phyloP scores from a whole-genome alignment of 768 basidiomycete species.

The Suillus weaverae region DNA sequence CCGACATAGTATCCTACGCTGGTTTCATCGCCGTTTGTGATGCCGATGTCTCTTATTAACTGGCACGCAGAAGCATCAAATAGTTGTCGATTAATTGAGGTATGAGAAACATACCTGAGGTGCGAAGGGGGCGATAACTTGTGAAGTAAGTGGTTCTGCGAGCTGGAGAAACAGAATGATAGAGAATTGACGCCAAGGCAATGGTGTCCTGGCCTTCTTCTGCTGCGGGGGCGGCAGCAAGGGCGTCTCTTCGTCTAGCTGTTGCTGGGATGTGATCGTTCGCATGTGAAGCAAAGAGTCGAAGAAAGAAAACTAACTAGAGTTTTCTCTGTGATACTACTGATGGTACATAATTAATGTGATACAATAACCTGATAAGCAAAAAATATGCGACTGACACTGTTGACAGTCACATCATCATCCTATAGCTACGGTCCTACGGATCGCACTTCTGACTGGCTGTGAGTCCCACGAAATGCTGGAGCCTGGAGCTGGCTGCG shows the following conservation, averaged over 20 bases:
- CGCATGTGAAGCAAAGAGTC: constrained; percentile 8
- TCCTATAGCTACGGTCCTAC: neutral
- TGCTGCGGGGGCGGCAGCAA: constrained; percentile 42
- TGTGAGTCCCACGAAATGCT: neutral
- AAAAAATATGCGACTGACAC: neutral
- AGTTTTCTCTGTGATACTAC: neutral
- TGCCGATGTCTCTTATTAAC: constrained; percentile 66
- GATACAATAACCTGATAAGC: neutral
- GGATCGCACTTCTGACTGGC: neutral
- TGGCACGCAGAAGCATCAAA: constrained; percentile 22
- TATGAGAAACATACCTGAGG: constrained; percentile 52
- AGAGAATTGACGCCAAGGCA: constrained; percentile 70
- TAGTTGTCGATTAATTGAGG: neutral
- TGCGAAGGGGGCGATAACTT: constrained; percentile 76
- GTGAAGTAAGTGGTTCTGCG: constrained; percentile 71
- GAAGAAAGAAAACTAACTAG: neutral
- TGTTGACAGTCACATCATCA: too few relatives aligned
- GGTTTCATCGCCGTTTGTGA: constrained; percentile 69
- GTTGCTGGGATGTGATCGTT: constrained; percentile 23
- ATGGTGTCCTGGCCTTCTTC: constrained; percentile 47
- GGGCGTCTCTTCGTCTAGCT: constrained; percentile 62
- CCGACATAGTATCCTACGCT: constrained; percentile 79
- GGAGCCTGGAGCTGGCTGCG: too few relatives aligned
- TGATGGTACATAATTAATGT: neutral
- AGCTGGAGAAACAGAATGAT: constrained; percentile 74